Base-by-base conservation (phyloP, 2,329 filamentous ascomycete genomes). In the Dothideomycetes sp. region DNA sequence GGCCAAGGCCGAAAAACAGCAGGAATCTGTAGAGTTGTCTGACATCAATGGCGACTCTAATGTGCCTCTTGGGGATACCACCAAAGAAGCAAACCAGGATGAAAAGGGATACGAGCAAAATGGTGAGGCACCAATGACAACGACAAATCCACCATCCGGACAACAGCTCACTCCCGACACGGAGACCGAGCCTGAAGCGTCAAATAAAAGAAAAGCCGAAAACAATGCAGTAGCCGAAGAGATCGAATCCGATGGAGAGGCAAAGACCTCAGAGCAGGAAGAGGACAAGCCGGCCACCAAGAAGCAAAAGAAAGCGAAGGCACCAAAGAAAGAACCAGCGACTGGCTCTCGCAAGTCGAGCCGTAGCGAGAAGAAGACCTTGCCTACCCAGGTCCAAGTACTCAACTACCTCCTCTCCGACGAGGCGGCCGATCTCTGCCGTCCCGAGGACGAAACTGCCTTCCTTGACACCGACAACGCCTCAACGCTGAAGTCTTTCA, bases 351-450 rank as follows among this genome's bases (percentile, higher is more conserved):
- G 56, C 17, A 49, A 47, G 16, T 57, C 54, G 2, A 47, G 39
- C 12, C 54, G 56, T 19, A 46, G 52, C 36, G 48, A 44, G 5
- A 19, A 41, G 5, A 52, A 52, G 38, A 14, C 47, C 2, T 19
- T 47, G 8, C 47, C 51, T 5, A 50, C 52, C 2, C 40, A 47
- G 3, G 38, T 45, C 12, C 58, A 60, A 45, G 41, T 59, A 5
- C 43, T 62, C 10, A 53, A 52, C 34, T 62, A 49, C 45, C 47
- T 62, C 1, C 49, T 62, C 14, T 56, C 55, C 2, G 37, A 45
- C 4, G 46, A 47, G 15, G 53, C 54, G 15, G 43, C 52, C 19
- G 52, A 56, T 5, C 43, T 56, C 9, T 54, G 54, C 43, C 49
- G 55, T 2, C 58, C 57, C 8, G 49, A 54, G 15, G 58, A 61